Percentiles rank a stretch among this genome's conserved stretches.
Evolutionary conservation across 2,329 filamentous ascomycete genomes (phyloP).

Genomic region (Raffaelea deltoideospora): DNA sequence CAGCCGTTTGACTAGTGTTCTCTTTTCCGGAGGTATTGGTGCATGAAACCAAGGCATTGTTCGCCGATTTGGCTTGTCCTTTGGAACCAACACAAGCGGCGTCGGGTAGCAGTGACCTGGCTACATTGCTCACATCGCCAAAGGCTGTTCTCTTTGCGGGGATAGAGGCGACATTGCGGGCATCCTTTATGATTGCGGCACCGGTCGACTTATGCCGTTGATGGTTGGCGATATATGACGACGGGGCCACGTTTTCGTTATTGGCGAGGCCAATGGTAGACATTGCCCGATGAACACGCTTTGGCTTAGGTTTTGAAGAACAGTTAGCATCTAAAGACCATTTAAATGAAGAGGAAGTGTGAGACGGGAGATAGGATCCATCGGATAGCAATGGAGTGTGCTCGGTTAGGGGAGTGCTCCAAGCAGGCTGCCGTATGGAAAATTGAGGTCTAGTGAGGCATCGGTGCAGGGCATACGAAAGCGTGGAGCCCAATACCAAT

Average conservation of each 20-base stretch:
- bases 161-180: constrained; percentile 39
- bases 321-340: no score
- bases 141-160: constrained; percentile 65
- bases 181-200: constrained; percentile 34
- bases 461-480: no score
- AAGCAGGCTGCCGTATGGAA: no score
- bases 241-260: constrained; percentile 54
- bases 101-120: constrained; percentile 18
- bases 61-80: constrained; percentile 9
- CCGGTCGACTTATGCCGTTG: constrained; percentile 71
- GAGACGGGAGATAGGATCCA: background rate
- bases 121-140: constrained; percentile 65
- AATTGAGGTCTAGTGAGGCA: no score
- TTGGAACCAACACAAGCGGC: constrained; percentile 16
- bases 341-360: background rate
- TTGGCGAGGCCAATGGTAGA: constrained; percentile 26
- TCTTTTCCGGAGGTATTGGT: constrained; percentile 19
- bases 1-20: constrained; percentile 16
- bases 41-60: constrained; percentile 7
- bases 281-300: constrained; percentile 45
- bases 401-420: background rate
- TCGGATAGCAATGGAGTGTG: background rate
- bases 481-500: no score
- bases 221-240: constrained; percentile 46
- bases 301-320: constrained; percentile 37